A percentile compares a stretch with the other conserved stretches of the same genome.
Evolutionary conservation across 331 rosid genomes (phyloP).

Genomic region (Stylosanthes scabra): DNA sequence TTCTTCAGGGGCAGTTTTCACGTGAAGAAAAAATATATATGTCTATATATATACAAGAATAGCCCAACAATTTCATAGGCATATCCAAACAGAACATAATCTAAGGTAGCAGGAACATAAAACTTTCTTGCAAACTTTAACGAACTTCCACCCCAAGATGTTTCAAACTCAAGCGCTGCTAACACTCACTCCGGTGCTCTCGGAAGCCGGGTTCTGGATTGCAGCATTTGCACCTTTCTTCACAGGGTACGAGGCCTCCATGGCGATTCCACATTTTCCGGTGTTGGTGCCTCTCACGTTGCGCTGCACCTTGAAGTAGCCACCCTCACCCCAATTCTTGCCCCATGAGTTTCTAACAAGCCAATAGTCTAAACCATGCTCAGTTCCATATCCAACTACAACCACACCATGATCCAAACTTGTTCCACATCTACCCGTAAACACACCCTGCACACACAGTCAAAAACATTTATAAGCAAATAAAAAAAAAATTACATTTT

Average conservation of each 20-base stretch:
- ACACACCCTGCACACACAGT: slow-evolving; percentile 67
- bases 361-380: slow-evolving; percentile 86
- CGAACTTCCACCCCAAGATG: slow-evolving; percentile 4
- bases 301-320: slow-evolving; percentile 81
- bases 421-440: slow-evolving; percentile 79
- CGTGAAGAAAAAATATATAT: slow-evolving; percentile 28
- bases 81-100: slow-evolving; percentile 14
- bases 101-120: slow-evolving; percentile 15
- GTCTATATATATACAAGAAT: slow-evolving; percentile 38
- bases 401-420: slow-evolving; percentile 85
- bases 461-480: slow-evolving; percentile 6
- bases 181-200: slow-evolving; percentile 25
- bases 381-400: slow-evolving; percentile 83
- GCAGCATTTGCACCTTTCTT: slow-evolving; percentile 51
- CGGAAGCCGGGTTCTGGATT: slow-evolving; percentile 18
- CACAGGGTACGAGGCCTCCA: slow-evolving; percentile 82
- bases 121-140: slow-evolving; percentile 20
- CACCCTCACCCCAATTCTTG: slow-evolving; percentile 83
- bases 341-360: slow-evolving; percentile 98
- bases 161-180: slow-evolving; percentile 66
- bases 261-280: slow-evolving; percentile 87
- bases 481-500: too few relatives aligned
- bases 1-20: slow-evolving; percentile 35
- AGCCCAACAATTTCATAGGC: slow-evolving; percentile 10
- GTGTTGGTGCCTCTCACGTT: slow-evolving; percentile 39